Evolutionary conservation across 805 yeast genomes (phyloP).

Genomic region (Candida krabiensis): DNA sequence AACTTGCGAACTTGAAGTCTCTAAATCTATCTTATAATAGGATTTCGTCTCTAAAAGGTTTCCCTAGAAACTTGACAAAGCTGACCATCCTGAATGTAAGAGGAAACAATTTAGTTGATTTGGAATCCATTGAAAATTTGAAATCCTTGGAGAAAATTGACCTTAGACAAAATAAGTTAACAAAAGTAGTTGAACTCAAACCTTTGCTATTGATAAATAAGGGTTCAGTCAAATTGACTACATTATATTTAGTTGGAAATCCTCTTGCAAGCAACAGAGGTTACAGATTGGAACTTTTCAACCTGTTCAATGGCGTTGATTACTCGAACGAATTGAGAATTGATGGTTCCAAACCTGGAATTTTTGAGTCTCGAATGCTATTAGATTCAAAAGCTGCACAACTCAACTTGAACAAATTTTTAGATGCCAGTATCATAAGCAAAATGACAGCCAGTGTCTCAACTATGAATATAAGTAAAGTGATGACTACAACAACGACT

Average conservation of each 20-base stretch:
- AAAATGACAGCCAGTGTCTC: constrained; percentile 39
- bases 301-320: constrained; percentile 53
- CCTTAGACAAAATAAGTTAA: constrained; percentile 47
- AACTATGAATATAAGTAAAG: constrained; percentile 31
- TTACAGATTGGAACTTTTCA: constrained; percentile 55
- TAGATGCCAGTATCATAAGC: constrained; percentile 35
- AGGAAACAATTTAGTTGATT: constrained; percentile 43
- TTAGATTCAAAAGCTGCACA: constrained; percentile 50
- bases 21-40: constrained; percentile 53
- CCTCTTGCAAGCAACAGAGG: constrained; percentile 37
- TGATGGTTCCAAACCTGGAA: constrained; percentile 63
- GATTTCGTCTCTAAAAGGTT: constrained; percentile 30
- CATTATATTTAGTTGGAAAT: constrained; percentile 39
- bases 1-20: constrained; percentile 47
- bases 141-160: constrained; percentile 49
- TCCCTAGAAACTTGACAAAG: constrained; percentile 42
- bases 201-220: constrained; percentile 35
- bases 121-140: constrained; percentile 48
- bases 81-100: constrained; percentile 50
- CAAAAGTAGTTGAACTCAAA: constrained; percentile 39
- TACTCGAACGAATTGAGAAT: constrained; percentile 48
- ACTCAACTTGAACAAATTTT: constrained; percentile 41
- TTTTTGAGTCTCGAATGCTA: constrained; percentile 56
- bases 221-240: constrained; percentile 21
- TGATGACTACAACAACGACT: constrained; percentile 26